Percentiles rank a stretch among this genome's conserved stretches.
Evolutionary conservation across 805 yeast species (phyloP).

Genomic region (Candida xyloterini): DNA sequence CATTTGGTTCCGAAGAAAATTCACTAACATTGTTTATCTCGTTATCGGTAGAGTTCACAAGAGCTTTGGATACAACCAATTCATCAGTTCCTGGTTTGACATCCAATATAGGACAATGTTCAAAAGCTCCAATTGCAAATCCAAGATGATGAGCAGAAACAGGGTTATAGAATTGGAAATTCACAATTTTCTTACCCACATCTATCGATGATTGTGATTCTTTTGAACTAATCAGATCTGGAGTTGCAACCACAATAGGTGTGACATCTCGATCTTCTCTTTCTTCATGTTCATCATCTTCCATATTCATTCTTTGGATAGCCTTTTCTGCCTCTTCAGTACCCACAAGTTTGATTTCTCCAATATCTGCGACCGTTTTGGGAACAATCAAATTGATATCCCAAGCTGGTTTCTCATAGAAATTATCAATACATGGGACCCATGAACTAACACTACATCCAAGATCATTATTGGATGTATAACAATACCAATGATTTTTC

Average conservation of each 20-base stretch:
- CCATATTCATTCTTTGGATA: conserved; percentile 25
- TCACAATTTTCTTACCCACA: conserved; percentile 66
- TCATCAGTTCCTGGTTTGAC: conserved; percentile 33
- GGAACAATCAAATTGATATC: conserved; percentile 85
- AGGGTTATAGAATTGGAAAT: conserved; percentile 79
- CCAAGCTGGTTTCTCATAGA: conserved; percentile 91
- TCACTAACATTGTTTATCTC: conserved; percentile 26
- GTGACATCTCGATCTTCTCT: conserved; percentile 28
- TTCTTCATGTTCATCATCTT: conserved; percentile 36
- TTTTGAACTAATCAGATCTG: conserved; percentile 62
- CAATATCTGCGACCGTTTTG: conserved; percentile 71
- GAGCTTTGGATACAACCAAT: conserved; percentile 26
- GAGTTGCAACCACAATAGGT: conserved; percentile 65
- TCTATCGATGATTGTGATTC: conserved; percentile 78
- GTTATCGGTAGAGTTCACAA: conserved; percentile 33
- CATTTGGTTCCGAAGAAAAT: conserved; percentile 17
- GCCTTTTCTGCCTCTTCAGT: conserved; percentile 35
- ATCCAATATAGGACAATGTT: conserved; percentile 53
- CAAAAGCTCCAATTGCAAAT: conserved; percentile 90
- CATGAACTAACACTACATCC: conserved; percentile 89
- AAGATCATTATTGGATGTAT: conserved; percentile 74
- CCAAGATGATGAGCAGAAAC: conserved; percentile 93
- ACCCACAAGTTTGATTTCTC: conserved; percentile 43
- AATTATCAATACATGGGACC: conserved; percentile 93
- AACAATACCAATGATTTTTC: conserved; percentile 70